Conservation (phyloP, 495 filamentous ascomycete species). For the Clavariopsis aquatica region DNA sequence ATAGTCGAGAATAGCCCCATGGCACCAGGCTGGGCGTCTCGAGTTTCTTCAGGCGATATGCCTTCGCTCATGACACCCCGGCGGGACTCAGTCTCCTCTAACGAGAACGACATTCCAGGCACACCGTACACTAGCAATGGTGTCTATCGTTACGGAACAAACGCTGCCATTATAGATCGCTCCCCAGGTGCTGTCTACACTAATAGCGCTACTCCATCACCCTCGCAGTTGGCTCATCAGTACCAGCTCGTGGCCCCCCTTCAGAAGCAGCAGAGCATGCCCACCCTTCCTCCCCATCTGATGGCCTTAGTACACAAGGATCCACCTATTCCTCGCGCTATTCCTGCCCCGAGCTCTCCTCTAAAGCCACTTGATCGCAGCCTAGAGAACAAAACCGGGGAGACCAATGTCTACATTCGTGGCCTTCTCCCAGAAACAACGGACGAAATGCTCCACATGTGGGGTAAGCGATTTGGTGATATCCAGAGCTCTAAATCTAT, state of each 20-base stretch:
- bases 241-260: constrained; percentile 46
- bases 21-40: constrained; percentile 46
- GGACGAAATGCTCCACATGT: constrained; percentile 80
- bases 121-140: constrained; percentile 55
- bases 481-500: constrained; percentile 96
- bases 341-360: constrained; percentile 74
- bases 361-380: constrained; percentile 84
- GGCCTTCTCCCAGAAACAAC: constrained; percentile 92
- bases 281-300: constrained; percentile 64
- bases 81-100: constrained; percentile 60
- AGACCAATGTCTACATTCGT: constrained; percentile 96
- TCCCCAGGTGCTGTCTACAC: constrained; percentile 52
- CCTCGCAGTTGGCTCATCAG: constrained; percentile 56
- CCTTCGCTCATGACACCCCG: constrained; percentile 50
- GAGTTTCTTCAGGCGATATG: constrained; percentile 44
- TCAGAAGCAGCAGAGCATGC: constrained; percentile 54
- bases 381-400: constrained; percentile 81
- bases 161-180: constrained; percentile 59
- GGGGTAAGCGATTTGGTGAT: constrained; percentile 82
- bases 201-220: constrained; percentile 56
- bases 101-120: constrained; percentile 62
- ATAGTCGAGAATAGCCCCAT: constrained; percentile 44
- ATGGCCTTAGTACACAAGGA: constrained; percentile 70
- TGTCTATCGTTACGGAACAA: constrained; percentile 53
- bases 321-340: constrained; percentile 82